These are phyloP conservation scores for Actinidia polygama DNA, from an alignment of 179 eudicot genomes.

Conservation along the genomic window DNA sequence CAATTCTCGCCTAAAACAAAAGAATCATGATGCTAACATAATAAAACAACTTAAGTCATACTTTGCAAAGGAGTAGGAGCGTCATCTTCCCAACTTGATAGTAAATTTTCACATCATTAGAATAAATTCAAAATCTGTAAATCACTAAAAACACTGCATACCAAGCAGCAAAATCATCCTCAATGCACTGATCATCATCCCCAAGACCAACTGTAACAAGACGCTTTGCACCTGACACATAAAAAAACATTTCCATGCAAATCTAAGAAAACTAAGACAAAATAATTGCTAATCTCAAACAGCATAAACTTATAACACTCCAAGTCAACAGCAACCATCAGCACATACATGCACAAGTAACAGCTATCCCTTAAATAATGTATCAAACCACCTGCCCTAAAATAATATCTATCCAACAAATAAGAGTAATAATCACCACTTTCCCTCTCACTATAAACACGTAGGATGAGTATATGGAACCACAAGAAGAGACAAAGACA, in stretches of 20 bases:
- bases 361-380: neutral
- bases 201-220: conserved; percentile 86
- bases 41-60: neutral
- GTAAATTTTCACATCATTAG: neutral
- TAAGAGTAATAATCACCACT: too few relatives aligned
- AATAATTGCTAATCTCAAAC: conserved; percentile 2
- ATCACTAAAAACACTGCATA: conserved; percentile 28
- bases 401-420: too few relatives aligned
- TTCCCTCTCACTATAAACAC: too few relatives aligned
- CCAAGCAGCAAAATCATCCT: conserved; percentile 97
- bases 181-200: conserved; percentile 97
- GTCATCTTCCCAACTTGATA: neutral
- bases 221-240: conserved; percentile 73
- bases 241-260: neutral
- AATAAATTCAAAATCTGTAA: neutral
- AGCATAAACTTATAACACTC: neutral
- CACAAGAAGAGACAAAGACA: too few relatives aligned
- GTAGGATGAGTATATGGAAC: too few relatives aligned
- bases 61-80: neutral
- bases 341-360: neutral
- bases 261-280: neutral
- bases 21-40: conserved; percentile 1
- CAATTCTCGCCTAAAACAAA: conserved; percentile 60
- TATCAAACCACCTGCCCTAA: too few relatives aligned
- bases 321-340: neutral